Evolutionary conservation across 768 basidiomycete genomes (phyloP).

Genomic region (Boletus reticuloceps): DNA sequence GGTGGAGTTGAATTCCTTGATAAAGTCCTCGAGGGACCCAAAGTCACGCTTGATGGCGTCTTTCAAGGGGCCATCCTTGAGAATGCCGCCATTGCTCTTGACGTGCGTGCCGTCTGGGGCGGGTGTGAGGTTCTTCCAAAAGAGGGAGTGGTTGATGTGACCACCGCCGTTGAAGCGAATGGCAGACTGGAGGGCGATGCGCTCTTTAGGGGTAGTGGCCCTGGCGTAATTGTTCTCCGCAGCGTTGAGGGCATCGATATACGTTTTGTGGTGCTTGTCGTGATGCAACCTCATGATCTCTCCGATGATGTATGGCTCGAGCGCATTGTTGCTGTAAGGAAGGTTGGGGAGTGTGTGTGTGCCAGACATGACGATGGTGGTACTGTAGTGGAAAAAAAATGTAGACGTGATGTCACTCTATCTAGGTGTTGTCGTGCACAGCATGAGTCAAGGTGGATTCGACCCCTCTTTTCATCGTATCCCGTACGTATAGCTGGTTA

Average conservation of each 20-base stretch:
- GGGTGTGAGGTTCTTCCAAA: slow-evolving; percentile 94
- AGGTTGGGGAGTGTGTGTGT: slow-evolving; percentile 66
- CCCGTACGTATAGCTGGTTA: slow-evolving; percentile 22
- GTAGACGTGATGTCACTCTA: neutral
- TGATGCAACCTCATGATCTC: slow-evolving; percentile 96
- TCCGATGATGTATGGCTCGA: slow-evolving; percentile 88
- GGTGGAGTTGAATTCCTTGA: slow-evolving; percentile 80
- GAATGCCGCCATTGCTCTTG: slow-evolving; percentile 61
- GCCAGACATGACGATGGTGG: slow-evolving; percentile 36
- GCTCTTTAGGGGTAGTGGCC: slow-evolving; percentile 59
- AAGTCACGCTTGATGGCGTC: slow-evolving; percentile 61
- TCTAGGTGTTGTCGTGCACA: slow-evolving; percentile 8
- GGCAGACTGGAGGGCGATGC: slow-evolving; percentile 27
- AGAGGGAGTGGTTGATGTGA: slow-evolving; percentile 96
- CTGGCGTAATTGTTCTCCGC: slow-evolving; percentile 79
- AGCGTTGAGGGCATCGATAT: slow-evolving; percentile 67
- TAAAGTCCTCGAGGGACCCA: slow-evolving; percentile 68
- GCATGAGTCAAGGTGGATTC: slow-evolving; percentile 12
- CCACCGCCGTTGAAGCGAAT: slow-evolving; percentile 28
- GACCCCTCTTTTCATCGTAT: slow-evolving; percentile 26
- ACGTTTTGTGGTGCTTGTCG: slow-evolving; percentile 94
- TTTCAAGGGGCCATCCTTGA: slow-evolving; percentile 69
- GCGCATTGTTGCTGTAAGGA: slow-evolving; percentile 82
- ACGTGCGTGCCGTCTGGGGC: slow-evolving; percentile 40
- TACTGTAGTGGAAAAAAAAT: neutral